Evolutionary conservation across 768 basidiomycete species (phyloP).

Genomic region (Leccinum incarnatum): DNA sequence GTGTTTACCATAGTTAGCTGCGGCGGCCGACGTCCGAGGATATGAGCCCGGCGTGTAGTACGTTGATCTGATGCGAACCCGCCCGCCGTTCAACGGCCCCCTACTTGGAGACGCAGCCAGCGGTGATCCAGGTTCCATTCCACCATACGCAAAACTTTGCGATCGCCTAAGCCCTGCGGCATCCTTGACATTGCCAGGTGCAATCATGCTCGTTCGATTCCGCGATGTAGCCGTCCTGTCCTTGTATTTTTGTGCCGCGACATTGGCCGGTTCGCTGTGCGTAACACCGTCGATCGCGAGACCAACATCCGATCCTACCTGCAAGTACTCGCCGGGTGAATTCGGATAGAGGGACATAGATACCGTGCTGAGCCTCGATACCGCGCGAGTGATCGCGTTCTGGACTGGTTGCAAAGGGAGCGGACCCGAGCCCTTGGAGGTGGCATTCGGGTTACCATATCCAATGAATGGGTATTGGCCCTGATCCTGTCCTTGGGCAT

Average conservation of each 20-base stretch:
- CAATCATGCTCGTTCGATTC: constrained; percentile 24
- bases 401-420: constrained; percentile 41
- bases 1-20: constrained; percentile 34
- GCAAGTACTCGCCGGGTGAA: constrained; percentile 36
- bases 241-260: constrained; percentile 34
- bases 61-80: constrained; percentile 66
- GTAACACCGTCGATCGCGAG: constrained; percentile 37
- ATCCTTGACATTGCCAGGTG: constrained; percentile 21
- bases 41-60: constrained; percentile 57
- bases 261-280: constrained; percentile 40
- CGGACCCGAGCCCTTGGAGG: constrained; percentile 26
- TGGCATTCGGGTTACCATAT: constrained; percentile 19
- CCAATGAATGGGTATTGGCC: constrained; percentile 26
- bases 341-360: constrained; percentile 49
- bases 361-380: constrained; percentile 39
- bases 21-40: constrained; percentile 51
- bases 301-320: constrained; percentile 29
- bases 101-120: constrained; percentile 22
- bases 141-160: constrained; percentile 51
- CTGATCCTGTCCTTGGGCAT: constrained; percentile 13
- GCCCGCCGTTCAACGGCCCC: constrained; percentile 43
- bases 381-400: constrained; percentile 37
- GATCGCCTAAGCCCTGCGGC: constrained; percentile 25
- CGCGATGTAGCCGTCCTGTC: constrained; percentile 26
- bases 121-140: constrained; percentile 50